Evolutionary conservation across 768 basidiomycete genomes (phyloP), one percentile per base, ranked within the genome.

Genomic region (Filobasidium wieringae): DNA sequence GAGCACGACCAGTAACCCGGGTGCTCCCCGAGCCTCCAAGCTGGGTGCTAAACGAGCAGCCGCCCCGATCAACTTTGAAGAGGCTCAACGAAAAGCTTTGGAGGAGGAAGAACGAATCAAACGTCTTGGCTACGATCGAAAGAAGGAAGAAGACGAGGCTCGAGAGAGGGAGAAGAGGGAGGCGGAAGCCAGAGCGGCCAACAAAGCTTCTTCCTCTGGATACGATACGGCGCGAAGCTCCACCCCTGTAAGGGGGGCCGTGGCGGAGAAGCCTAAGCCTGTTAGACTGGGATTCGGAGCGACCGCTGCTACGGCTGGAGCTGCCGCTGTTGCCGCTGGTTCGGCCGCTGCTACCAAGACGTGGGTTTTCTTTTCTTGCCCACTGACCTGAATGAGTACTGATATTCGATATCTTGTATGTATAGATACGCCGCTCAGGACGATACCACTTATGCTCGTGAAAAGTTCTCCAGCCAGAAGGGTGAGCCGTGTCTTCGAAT

Each of bases 81-180:
- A 89, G 65, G 95, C 90, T 0, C 92, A 97, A 72, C 79, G 85
- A 29, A 86, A 85, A 64, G 95, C 95, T 0, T 70, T 80, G 27
- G 92, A 90, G 67, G 95, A 97, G 71, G 91, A 89, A 26, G 92
- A 92, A 74, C 80, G 90, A 57, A 81, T 91, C 72, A 86, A 87
- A 71, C 83, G 91, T 64, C 80, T 95, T 17, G 93, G 92, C 0
- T 95, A 96, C 68, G 89, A 95, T 70, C 80, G 87, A 19, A 80
- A 84, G 68, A 78, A 82, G 37, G 88, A 95, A 72, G 87, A 86
- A 66, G 84, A 84, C 22, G 90, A 91, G 68, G 87, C 85, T 63
- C 83, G 81, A 66, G 81, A 80, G 33, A 78, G 78, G 61, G 80
- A 81, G 63, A 55, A 22, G 37, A 81, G 84, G 37, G 82, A 81